Conservation (phyloP, 2,329 filamentous ascomycete species). For the Talaromyces sp. region DNA sequence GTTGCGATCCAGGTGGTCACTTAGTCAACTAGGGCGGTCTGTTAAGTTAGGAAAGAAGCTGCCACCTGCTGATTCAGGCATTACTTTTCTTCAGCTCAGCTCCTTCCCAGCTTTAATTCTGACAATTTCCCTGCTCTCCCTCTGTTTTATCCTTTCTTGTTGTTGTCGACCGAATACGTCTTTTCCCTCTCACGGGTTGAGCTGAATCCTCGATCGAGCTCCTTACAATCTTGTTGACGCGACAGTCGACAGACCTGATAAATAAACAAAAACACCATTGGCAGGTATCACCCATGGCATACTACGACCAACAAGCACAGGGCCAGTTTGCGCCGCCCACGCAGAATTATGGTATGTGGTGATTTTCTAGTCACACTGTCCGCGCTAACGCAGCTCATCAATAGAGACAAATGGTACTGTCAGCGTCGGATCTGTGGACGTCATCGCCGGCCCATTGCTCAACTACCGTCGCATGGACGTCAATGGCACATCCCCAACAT, state of each 20-base stretch:
- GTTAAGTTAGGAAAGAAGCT: not conserved
- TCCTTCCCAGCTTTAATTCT: not conserved
- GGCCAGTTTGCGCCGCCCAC: not conserved
- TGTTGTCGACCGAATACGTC: no score
- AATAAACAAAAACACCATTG: not conserved
- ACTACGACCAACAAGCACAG: constrained; percentile 1
- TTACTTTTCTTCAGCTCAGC: constrained; percentile 3
- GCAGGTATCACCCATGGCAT: constrained; percentile 5
- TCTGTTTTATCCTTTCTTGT: not conserved
- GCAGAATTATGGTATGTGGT: constrained; percentile 1
- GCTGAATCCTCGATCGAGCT: not conserved
- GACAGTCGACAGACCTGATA: not conserved
- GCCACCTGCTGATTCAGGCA: not conserved
- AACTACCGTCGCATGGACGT: constrained; percentile 48
- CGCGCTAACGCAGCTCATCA: not conserved
- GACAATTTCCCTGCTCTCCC: not conserved
- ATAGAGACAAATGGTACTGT: constrained; percentile 3
- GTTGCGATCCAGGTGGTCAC: not conserved
- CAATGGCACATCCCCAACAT: constrained; percentile 42
- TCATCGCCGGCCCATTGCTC: constrained; percentile 48
- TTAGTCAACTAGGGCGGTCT: not conserved
- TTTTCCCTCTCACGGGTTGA: not conserved
- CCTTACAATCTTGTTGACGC: not conserved
- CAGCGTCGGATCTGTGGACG: constrained; percentile 31
- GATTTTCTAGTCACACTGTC: not conserved